Conservation (phyloP, 1,139 yeast genomes). For the Pichia sp. region DNA sequence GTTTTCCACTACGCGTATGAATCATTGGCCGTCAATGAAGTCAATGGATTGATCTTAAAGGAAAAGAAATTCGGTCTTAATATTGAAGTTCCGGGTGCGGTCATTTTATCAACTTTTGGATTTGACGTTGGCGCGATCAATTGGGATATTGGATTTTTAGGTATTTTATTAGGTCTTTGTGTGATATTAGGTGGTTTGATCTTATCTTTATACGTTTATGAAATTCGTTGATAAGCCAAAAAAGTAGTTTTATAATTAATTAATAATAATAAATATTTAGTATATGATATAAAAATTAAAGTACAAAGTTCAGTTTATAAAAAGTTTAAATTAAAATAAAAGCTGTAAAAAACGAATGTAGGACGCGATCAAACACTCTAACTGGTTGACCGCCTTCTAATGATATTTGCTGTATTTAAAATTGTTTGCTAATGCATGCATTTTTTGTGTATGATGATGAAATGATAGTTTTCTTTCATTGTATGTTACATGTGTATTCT, state of each 20-base stretch:
- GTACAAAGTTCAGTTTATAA: too few relatives aligned
- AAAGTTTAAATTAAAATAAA: too few relatives aligned
- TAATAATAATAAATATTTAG: too few relatives aligned
- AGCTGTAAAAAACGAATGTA: too few relatives aligned
- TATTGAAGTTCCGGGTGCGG: conserved; percentile 98
- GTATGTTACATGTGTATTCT: background rate
- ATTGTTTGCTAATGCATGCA: background rate
- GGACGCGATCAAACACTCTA: too few relatives aligned
- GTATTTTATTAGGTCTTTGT: conserved; percentile 39
- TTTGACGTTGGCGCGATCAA: conserved; percentile 77
- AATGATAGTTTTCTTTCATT: too few relatives aligned
- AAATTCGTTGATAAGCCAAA: conserved; percentile 68
- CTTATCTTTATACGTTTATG: conserved; percentile 70
- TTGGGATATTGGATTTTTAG: conserved; percentile 58
- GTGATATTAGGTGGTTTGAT: conserved; percentile 70
- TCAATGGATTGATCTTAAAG: conserved; percentile 76
- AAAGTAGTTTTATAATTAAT: too few relatives aligned
- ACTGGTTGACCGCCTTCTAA: too few relatives aligned
- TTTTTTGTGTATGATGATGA: too few relatives aligned
- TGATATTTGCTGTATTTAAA: too few relatives aligned
- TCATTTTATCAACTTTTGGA: conserved; percentile 92
- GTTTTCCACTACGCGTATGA: conserved; percentile 96
- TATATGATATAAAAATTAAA: too few relatives aligned
- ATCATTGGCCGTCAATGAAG: conserved; percentile 89
- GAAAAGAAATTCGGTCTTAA: conserved; percentile 92